These are phyloP conservation scores for Daldinia loculata DNA, from an alignment of 495 filamentous ascomycete species.

Conservation along the genomic window DNA sequence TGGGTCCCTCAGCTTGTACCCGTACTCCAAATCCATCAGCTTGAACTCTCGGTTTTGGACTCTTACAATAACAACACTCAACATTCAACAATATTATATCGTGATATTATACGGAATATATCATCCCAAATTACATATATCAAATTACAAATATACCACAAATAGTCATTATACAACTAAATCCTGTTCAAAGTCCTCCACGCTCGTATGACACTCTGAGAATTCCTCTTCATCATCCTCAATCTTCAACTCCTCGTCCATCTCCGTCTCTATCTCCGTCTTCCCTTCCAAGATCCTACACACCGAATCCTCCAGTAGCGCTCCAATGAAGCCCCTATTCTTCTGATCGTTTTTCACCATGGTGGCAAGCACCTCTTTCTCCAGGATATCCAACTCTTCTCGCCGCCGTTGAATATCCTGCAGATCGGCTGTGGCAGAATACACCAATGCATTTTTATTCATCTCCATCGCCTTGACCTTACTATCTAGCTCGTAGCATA, in stretches of 20 bases:
- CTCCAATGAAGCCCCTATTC: constrained; percentile 48
- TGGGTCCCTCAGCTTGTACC: not conserved
- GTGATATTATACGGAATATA: not conserved
- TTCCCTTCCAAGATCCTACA: constrained; percentile 41
- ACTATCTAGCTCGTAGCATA: constrained; percentile 47
- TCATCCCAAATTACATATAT: not conserved
- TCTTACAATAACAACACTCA: not conserved
- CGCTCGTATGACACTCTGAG: not conserved
- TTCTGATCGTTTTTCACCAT: constrained; percentile 46
- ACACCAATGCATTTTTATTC: constrained; percentile 53
- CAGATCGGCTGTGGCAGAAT: constrained; percentile 41
- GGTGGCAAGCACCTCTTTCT: constrained; percentile 41
- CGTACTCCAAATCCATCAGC: not conserved
- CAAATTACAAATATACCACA: not conserved
- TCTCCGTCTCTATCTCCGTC: constrained; percentile 20
- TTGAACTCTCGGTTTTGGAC: not conserved
- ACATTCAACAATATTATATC: not conserved
- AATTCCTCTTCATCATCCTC: constrained; percentile 11
- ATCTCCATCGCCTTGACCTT: constrained; percentile 53
- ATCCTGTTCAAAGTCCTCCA: not conserved
- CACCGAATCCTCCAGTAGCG: constrained; percentile 48
- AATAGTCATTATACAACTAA: not conserved
- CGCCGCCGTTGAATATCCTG: constrained; percentile 44
- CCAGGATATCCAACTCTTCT: constrained; percentile 47
- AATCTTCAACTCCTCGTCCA: constrained; percentile 5